These are phyloP conservation scores for Yamadazyma insecticola DNA, from an alignment of 805 yeast species.

Conservation along the genomic window DNA sequence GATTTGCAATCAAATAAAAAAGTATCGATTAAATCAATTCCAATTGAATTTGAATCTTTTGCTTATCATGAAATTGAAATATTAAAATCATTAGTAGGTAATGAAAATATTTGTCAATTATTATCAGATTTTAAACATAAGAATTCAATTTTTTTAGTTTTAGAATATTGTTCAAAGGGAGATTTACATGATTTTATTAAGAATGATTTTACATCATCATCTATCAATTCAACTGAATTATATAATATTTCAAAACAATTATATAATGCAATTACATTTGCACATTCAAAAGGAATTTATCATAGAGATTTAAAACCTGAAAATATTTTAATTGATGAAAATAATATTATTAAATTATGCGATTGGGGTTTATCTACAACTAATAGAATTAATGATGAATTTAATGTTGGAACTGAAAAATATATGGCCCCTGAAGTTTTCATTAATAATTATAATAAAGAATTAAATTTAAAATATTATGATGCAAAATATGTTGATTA, in stretches of 20 bases:
- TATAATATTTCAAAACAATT: slow-evolving; percentile 46
- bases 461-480: slow-evolving; percentile 24
- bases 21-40: slow-evolving; percentile 55
- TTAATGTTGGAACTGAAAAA: slow-evolving; percentile 53
- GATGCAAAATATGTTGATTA: slow-evolving; percentile 46
- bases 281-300: slow-evolving; percentile 56
- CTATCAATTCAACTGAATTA: slow-evolving; percentile 19
- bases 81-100: slow-evolving; percentile 31
- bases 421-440: slow-evolving; percentile 56
- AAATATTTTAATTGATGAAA: slow-evolving; percentile 48
- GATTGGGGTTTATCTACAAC: slow-evolving; percentile 70
- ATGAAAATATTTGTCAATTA: slow-evolving; percentile 55
- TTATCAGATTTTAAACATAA: slow-evolving; percentile 54
- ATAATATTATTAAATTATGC: slow-evolving; percentile 55
- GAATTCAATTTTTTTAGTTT: slow-evolving; percentile 48
- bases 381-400: slow-evolving; percentile 21
- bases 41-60: slow-evolving; percentile 16
- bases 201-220: not conserved
- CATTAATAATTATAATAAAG: slow-evolving; percentile 9
- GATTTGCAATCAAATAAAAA: slow-evolving; percentile 25
- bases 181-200: slow-evolving; percentile 10
- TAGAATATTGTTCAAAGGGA: slow-evolving; percentile 51
- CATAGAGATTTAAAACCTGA: slow-evolving; percentile 77
- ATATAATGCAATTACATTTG: slow-evolving; percentile 44
- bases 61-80: slow-evolving; percentile 53